Evolutionary conservation across 768 basidiomycete species (phyloP).

Genomic region (Russula sp.): DNA sequence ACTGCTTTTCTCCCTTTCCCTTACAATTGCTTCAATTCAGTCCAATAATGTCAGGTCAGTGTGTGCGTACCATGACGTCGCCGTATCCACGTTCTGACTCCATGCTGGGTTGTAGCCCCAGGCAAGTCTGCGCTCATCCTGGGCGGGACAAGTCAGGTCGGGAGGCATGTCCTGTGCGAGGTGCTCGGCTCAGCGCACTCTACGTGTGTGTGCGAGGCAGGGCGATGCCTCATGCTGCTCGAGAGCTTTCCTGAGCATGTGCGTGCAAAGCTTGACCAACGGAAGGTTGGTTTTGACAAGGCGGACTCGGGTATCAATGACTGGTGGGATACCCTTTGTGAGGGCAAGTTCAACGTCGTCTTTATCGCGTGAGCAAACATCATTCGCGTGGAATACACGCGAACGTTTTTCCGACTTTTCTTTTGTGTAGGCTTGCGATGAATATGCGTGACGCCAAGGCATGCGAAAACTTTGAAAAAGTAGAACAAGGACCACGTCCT

Average conservation of each 20-base stretch:
- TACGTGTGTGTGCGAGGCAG: conserved; percentile 60
- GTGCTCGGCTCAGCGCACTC: conserved; percentile 53
- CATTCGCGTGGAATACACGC: not conserved
- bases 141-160: conserved; percentile 70
- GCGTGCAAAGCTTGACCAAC: conserved; percentile 58
- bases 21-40: not conserved
- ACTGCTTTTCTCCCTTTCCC: not conserved
- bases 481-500: conserved; percentile 57
- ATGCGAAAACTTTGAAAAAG: conserved; percentile 61
- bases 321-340: conserved; percentile 39
- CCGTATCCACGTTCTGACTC: not conserved
- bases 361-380: conserved; percentile 51
- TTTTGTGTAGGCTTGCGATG: conserved; percentile 50
- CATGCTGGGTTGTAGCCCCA: not conserved
- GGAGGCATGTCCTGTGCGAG: conserved; percentile 52
- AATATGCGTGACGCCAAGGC: conserved; percentile 55
- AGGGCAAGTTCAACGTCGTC: conserved; percentile 65
- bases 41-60: not conserved
- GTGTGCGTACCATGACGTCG: not conserved
- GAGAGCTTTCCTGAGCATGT: conserved; percentile 37
- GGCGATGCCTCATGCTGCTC: conserved; percentile 49
- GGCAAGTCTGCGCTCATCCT: conserved; percentile 54
- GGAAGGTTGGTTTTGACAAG: conserved; percentile 62
- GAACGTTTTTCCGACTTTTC: not conserved
- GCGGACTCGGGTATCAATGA: conserved; percentile 30